phyloP scores from a whole-genome alignment of 495 filamentous ascomycete species.

The Xylaria longipes region DNA sequence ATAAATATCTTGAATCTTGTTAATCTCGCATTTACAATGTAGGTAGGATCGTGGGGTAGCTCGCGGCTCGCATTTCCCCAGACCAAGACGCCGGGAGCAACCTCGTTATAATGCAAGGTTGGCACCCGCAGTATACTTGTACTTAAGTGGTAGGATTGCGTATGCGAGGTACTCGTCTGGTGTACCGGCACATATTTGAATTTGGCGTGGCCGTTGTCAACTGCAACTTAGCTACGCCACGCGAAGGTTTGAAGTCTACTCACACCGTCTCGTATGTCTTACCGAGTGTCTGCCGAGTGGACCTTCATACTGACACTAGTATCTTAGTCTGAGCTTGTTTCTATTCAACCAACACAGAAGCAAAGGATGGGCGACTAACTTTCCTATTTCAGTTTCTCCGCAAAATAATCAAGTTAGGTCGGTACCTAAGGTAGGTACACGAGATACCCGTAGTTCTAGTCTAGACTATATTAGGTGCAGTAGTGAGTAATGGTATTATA shows the following conservation, averaged over 20 bases:
- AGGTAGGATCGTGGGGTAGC: background rate
- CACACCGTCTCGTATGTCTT: background rate
- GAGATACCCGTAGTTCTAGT: background rate
- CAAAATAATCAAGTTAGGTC: background rate
- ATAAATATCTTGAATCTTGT: background rate
- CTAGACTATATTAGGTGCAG: background rate
- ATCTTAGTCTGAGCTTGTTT: slow-evolving; percentile 3
- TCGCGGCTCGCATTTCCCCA: background rate
- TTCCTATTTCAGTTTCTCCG: background rate
- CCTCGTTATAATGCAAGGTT: slow-evolving; percentile 4
- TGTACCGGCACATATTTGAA: background rate
- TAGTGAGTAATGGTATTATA: background rate
- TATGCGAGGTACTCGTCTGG: background rate
- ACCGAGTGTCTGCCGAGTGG: background rate
- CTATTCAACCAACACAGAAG: background rate
- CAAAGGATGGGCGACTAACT: slow-evolving; percentile 9
- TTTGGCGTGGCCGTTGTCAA: background rate
- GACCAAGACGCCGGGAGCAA: background rate
- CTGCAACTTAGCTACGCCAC: background rate
- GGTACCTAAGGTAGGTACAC: background rate
- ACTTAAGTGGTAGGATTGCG: background rate
- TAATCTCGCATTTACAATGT: background rate
- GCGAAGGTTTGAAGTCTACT: background rate
- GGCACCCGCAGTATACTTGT: background rate
- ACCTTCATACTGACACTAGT: background rate